Percentiles rank a stretch among this genome's conserved stretches.
phyloP scores from a whole-genome alignment of 441 rosid species.

The Jatropha multifida region DNA sequence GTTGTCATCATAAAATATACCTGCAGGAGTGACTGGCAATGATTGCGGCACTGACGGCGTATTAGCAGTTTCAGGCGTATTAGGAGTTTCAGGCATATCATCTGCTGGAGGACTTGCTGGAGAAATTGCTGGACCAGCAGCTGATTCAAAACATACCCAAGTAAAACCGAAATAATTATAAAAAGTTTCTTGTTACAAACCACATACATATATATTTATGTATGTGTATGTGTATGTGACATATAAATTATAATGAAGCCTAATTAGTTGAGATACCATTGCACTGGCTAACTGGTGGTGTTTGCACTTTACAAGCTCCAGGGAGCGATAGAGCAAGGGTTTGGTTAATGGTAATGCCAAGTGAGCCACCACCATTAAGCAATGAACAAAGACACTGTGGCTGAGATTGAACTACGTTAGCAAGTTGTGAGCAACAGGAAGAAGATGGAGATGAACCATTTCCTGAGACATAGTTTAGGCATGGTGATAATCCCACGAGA shows the following conservation, averaged over 20 bases:
- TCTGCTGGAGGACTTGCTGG: slow-evolving; percentile 36
- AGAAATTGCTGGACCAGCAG: slow-evolving; percentile 17
- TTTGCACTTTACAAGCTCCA: slow-evolving; percentile 45
- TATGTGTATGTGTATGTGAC: too few species aligned
- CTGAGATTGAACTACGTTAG: slow-evolving; percentile 46
- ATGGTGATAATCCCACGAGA: slow-evolving; percentile 47
- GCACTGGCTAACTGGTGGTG: slow-evolving; percentile 50
- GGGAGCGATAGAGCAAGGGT: slow-evolving; percentile 50
- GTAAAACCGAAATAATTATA: not conserved
- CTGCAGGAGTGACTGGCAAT: slow-evolving; percentile 27
- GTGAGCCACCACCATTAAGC: slow-evolving; percentile 45
- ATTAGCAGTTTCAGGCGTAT: slow-evolving; percentile 23
- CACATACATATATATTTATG: too few species aligned
- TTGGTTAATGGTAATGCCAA: slow-evolving; percentile 60
- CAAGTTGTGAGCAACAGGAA: slow-evolving; percentile 63
- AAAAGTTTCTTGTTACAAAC: not conserved
- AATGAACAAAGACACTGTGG: slow-evolving; percentile 61
- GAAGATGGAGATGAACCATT: slow-evolving; percentile 62
- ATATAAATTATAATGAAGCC: not conserved
- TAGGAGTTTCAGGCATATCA: slow-evolving; percentile 27
- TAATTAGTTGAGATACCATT: slow-evolving; percentile 26
- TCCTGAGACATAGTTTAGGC: slow-evolving; percentile 60
- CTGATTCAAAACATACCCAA: not conserved
- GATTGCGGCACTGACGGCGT: slow-evolving; percentile 13
- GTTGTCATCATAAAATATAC: slow-evolving; percentile 9